A percentile compares a stretch with the other conserved stretches of the same genome.
These are phyloP conservation scores for Xerocomus cyaneibrunnescens DNA, from an alignment of 1,284 basidiomycete genomes.

Conservation along the genomic window DNA sequence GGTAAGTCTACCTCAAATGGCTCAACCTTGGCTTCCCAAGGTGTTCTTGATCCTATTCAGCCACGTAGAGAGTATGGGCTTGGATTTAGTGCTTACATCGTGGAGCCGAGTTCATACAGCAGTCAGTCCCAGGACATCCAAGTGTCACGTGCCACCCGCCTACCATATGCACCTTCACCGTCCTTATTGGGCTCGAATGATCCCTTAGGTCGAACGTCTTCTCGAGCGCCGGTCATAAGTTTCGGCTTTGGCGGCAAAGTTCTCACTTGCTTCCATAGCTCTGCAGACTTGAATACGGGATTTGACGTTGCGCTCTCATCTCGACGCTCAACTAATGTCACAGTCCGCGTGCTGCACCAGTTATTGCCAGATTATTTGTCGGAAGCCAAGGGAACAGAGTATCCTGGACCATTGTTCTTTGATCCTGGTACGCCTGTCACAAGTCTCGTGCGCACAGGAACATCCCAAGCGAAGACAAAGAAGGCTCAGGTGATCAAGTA, in stretches of 20 bases:
- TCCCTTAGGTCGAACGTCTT: conserved; percentile 72
- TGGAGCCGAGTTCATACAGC: conserved; percentile 22
- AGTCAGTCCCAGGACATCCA: conserved; percentile 40
- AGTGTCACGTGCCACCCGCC: conserved; percentile 44
- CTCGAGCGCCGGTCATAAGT: conserved; percentile 75
- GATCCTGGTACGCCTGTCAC: conserved; percentile 70
- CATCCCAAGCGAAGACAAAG: conserved; percentile 75
- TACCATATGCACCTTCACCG: conserved; percentile 71
- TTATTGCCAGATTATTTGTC: conserved; percentile 68
- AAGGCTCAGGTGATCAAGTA: conserved; percentile 79
- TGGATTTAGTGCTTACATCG: conserved; percentile 20
- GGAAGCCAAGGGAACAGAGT: conserved; percentile 56
- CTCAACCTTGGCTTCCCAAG: conserved; percentile 45
- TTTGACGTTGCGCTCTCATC: conserved; percentile 77
- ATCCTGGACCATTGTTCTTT: conserved; percentile 84
- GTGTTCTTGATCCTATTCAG: conserved; percentile 18
- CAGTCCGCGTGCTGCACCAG: conserved; percentile 66
- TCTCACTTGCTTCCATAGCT: conserved; percentile 82
- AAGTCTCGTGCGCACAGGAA: conserved; percentile 65
- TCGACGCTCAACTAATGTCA: conserved; percentile 67
- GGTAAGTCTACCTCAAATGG: conserved; percentile 51
- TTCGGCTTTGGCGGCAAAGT: conserved; percentile 91
- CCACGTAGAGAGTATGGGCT: conserved; percentile 34
- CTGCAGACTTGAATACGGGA: conserved; percentile 63
- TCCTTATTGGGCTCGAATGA: conserved; percentile 81